These are phyloP conservation scores for Eutypa lata DNA, from an alignment of 2,329 filamentous ascomycete species.

Conservation along the genomic window DNA sequence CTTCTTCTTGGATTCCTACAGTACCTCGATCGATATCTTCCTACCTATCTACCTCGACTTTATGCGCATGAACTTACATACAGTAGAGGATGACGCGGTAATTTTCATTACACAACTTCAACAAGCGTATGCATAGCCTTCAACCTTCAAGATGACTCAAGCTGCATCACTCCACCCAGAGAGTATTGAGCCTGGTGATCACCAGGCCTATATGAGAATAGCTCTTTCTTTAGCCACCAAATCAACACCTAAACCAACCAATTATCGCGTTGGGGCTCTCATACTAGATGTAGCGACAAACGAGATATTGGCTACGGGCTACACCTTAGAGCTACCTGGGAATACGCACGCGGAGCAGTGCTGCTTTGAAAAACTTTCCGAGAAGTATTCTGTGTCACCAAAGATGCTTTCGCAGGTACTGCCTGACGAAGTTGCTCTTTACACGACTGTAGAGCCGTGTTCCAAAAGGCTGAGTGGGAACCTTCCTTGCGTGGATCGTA, in stretches of 20 bases:
- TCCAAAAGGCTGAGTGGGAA: constrained; percentile 72
- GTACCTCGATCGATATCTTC: not conserved
- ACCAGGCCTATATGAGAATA: constrained; percentile 57
- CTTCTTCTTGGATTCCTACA: not conserved
- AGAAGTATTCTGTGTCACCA: constrained; percentile 46
- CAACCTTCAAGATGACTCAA: too few species aligned
- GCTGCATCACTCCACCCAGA: constrained; percentile 2
- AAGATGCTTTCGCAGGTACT: constrained; percentile 50
- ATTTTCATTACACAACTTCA: too few species aligned
- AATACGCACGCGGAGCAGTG: constrained; percentile 98
- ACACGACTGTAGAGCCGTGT: constrained; percentile 92
- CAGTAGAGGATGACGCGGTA: too few species aligned
- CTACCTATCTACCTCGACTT: too few species aligned
- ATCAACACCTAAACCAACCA: constrained; percentile 83
- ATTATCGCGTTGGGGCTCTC: constrained; percentile 94
- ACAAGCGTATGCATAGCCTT: not conserved
- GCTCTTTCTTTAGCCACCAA: constrained; percentile 74
- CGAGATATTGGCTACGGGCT: constrained; percentile 72
- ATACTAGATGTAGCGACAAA: constrained; percentile 60
- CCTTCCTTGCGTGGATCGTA: constrained; percentile 72
- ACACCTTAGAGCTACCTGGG: constrained; percentile 83
- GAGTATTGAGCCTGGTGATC: constrained; percentile 36
- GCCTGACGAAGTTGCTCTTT: constrained; percentile 61
- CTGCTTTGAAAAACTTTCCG: constrained; percentile 72
- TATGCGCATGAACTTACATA: too few species aligned